Base-by-base conservation (phyloP, 2,329 filamentous ascomycete genomes). In the Fusarium succisae region DNA sequence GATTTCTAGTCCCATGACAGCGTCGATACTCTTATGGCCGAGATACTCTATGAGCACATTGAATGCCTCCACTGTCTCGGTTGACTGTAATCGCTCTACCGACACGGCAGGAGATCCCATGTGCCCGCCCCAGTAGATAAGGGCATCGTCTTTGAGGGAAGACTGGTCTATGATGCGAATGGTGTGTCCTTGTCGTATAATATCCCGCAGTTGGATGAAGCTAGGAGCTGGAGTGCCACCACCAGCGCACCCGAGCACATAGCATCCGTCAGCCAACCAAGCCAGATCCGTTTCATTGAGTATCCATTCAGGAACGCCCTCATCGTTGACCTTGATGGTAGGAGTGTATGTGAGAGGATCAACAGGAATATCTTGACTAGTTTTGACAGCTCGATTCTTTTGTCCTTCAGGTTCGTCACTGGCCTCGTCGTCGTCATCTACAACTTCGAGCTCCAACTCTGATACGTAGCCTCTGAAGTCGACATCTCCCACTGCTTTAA, bases 71-170 rank as follows among this genome's bases (percentile, higher is more conserved):
- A 75, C 30, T 30, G 67, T 61, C 15, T 75, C 65, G 4, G 51
- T 60, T 1, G 64, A 60, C 1, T 61, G 63, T 0, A 65, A 51
- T 3, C 71, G 43, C 38, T 75, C 73, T 3, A 60, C 63, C 6
- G 66, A 63, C 3, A 64, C 66, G 8, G 62, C 69, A 4, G 73
- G 73, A 15, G 69, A 72, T 6, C 73, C 71, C 71, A 74, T 68
- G 4, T 59, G 48, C 1, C 61, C 61, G 22, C 45, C 61, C 54
- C 54, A 53, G 35, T 53, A 60, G 8, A 60, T 53, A 0, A 50
- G 26, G 3, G 57, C 57, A 7, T 60, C 35, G 1, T 45, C n/a
- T 8, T 5, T 41, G 5, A 51, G n/a, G 14, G 12, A 48, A 26
- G 44, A 60, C 6, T 47, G 47, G 32, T 63, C 60, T 13, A 63